phyloP scores from a whole-genome alignment of 257 asterid genomes.

The Catharanthus roseus region DNA sequence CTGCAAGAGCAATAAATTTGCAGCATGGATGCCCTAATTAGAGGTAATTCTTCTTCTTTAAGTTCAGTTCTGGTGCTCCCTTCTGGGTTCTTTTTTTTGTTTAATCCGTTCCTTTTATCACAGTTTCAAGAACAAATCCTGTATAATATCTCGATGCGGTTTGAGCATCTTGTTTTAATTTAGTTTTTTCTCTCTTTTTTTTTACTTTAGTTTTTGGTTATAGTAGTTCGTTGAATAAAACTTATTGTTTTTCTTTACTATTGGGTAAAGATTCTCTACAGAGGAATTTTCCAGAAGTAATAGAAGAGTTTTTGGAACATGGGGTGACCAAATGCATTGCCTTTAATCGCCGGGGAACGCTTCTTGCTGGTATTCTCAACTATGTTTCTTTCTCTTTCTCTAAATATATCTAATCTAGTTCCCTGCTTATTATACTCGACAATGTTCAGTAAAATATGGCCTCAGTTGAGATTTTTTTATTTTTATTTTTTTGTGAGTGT shows the following conservation, averaged over 20 bases:
- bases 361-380: conserved; percentile 66
- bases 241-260: neutral
- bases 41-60: conserved; percentile 29
- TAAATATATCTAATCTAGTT: neutral
- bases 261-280: conserved; percentile 68
- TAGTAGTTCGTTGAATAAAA: neutral
- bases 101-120: neutral
- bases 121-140: neutral
- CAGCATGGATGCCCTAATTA: conserved; percentile 58
- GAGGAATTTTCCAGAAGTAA: conserved; percentile 89
- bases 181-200: no score
- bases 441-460: no score
- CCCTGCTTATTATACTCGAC: no score
- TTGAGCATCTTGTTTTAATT: no score
- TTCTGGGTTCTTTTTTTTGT: no score
- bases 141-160: neutral
- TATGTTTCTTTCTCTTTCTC: neutral
- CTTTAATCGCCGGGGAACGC: conserved; percentile 91
- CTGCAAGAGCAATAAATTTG: neutral
- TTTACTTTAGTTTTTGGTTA: neutral
- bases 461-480: no score
- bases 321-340: conserved; percentile 77
- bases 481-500: no score
- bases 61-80: neutral
- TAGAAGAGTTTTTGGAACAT: conserved; percentile 85